Evolutionary conservation across 352 stramenopile species (phyloP), one percentile per base, ranked within the genome.

Genomic region (Elongisporangium prolatum): DNA sequence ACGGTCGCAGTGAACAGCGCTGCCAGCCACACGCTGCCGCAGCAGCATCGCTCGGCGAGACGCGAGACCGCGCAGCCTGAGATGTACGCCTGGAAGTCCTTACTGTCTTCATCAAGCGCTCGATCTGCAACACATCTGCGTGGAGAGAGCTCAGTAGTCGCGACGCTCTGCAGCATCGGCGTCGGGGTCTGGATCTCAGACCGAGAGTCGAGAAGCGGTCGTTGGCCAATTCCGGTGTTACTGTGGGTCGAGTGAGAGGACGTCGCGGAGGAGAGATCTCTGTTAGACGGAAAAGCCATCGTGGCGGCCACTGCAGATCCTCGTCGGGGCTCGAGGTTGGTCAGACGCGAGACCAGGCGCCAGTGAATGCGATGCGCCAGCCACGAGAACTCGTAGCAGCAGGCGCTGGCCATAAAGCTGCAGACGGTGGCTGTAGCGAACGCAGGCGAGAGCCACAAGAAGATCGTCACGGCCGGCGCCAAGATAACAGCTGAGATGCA

Each of bases 341-440:
- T 54, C n/a, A 83, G 59, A 48, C 58, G 51, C 17, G 68, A 65
- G 13, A 89, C 57, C 10, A 89, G 34, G 3, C 77, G 65, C 50
- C 74, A 58, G 14, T 84, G 75, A 52, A 93, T 91, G 50, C 84
- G 67, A 55, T 86, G 75, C 1, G 80, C 68, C 34, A 93, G 69
- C 65, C 80, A 93, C 56, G 84, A 67, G 62, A 86, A 93, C 64
- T 93, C 83, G 67, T 88, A 93, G 47, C 67, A 81, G 61, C 76
- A 88, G 0, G 78, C 69, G 48, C 71, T 86, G 50, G 68, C 80
- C 48, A 90, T 65, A 38, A 86, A 84, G 54, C 72, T 80, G 69
- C 80, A 90, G 18, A 90, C 75, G 0, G 76, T 87, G 4, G 78
- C 74, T 17, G 80, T 90, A 1, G 77, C 77, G 57, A 88, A 80